Evolutionary conservation across 1,139 yeast genomes (phyloP).

Genomic region (Taphrina wiesneri): DNA sequence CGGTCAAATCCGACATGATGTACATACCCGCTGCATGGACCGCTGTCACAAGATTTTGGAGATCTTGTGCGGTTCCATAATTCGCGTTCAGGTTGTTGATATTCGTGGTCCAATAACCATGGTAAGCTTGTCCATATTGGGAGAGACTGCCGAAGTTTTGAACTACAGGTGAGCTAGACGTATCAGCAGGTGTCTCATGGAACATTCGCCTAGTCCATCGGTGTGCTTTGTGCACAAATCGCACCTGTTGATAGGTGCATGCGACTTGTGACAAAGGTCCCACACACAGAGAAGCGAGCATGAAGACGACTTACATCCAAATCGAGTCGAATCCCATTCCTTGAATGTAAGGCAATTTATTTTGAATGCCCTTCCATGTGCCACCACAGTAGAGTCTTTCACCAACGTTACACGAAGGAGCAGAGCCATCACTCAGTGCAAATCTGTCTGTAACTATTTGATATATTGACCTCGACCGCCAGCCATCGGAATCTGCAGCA

Average conservation of each 20-base stretch:
- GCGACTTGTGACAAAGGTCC: background rate
- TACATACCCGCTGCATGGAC: conserved; percentile 36
- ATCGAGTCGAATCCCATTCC: conserved; percentile 38
- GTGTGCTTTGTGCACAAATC: background rate
- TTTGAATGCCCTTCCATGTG: conserved; percentile 36
- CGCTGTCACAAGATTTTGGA: conserved; percentile 31
- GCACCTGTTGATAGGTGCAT: background rate
- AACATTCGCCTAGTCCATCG: background rate
- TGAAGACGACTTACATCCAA: conserved; percentile 36
- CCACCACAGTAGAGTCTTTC: conserved; percentile 37
- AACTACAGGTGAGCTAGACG: conserved; percentile 33
- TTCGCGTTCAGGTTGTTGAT: conserved; percentile 34
- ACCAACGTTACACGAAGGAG: conserved; percentile 30
- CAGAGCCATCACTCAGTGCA: conserved; percentile 35
- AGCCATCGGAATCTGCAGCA: conserved; percentile 29
- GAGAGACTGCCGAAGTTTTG: conserved; percentile 32
- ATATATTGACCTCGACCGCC: conserved; percentile 37
- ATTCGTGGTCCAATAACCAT: conserved; percentile 37
- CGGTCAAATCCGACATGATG: conserved; percentile 36
- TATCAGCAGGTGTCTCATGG: background rate
- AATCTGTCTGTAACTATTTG: conserved; percentile 38
- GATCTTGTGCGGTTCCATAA: conserved; percentile 35
- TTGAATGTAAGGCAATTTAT: conserved; percentile 35
- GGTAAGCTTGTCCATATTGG: conserved; percentile 35
- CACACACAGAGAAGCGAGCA: background rate